phyloP scores from a whole-genome alignment of 2,329 filamentous ascomycete genomes.

The Pseudogymnoascus sp. region DNA sequence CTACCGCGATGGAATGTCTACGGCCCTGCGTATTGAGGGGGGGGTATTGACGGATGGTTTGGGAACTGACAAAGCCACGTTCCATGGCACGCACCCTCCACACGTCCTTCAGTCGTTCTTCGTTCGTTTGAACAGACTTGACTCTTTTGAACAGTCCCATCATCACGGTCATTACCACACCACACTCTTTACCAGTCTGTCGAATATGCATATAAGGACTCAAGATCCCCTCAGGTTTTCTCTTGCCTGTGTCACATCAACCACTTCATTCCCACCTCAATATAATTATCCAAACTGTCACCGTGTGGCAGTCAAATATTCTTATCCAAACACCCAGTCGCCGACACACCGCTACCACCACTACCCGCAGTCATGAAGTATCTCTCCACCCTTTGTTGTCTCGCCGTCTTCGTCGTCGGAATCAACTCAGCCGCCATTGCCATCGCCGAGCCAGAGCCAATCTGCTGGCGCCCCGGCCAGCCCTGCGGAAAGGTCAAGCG shows the following conservation, averaged over 20 bases:
- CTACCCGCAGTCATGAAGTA: slow-evolving; percentile 39
- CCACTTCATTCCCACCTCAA: not conserved
- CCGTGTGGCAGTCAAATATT: slow-evolving; percentile 13
- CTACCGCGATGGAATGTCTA: not conserved
- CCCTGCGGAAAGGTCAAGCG: slow-evolving; percentile 27
- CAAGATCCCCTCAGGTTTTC: not conserved
- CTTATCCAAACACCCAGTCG: slow-evolving; percentile 13
- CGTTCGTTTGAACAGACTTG: too few species aligned
- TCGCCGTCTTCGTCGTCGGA: slow-evolving; percentile 34
- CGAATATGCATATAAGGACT: slow-evolving; percentile 8
- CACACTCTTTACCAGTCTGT: too few species aligned
- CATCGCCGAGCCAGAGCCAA: slow-evolving; percentile 14
- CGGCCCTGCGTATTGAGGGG: not conserved
- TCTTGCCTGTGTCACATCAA: not conserved
- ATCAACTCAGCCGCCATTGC: slow-evolving; percentile 27
- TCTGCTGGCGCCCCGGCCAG: slow-evolving; percentile 24
- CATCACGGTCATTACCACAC: not conserved
- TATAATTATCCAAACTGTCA: slow-evolving; percentile 14
- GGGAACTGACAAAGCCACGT: not conserved
- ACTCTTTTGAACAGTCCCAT: not conserved
- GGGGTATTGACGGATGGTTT: not conserved
- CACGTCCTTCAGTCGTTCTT: not conserved
- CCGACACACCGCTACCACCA: slow-evolving; percentile 7
- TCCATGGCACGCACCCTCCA: not conserved
- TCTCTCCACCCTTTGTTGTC: slow-evolving; percentile 33